Base-by-base conservation (phyloP, 2,329 filamentous ascomycete species). In the Fusarium sarcochroum region DNA sequence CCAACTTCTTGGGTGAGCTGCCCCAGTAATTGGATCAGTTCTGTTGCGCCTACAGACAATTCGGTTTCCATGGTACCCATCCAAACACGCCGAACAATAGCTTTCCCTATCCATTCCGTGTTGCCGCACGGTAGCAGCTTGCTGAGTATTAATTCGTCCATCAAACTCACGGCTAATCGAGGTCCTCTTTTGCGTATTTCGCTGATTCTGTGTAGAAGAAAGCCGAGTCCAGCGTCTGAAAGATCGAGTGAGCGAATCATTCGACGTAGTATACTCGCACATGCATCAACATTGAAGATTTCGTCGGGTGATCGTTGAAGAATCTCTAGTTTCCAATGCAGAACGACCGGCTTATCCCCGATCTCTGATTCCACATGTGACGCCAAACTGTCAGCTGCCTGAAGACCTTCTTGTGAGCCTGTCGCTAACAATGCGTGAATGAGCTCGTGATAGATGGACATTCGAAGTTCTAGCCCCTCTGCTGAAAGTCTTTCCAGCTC, bases 311-410 rank as follows among this genome's bases (percentile, higher is more conserved):
- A 79, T 27, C 79, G 81, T 14, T 84, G 85, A 2, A 94, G 80
- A 13, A 93, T 72, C 68, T 93, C 90, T 3, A 97, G 83, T 59
- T 87, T 89, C 62, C 96, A 82, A 8, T 95, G 80, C 6, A 89
- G 79, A 4, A 94, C 87, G 0, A 91, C 80, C 23, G 91, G 84
- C 62, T 89, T 89, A 63, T 90, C 85, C 3, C 88, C 88, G 34
- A 91, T 80, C 61, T 90, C 86, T 53, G 84, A 80, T 69, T 91
- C 88, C 27, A 96, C 79, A n/a, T 85, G 79, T 17, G 81, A 78
- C n/a, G 93, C 77, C 38, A 92, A 78, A 10, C 85, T 81, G 44
- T 82, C 80, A 1, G 91, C 89, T 68, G 85, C 86, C 3, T 83
- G 76, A 2, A 83, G 73, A 2, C 80, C 78, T 0, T 87, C 83